Conservation (phyloP, 768 basidiomycete genomes). For the Lyophyllum atratum region DNA sequence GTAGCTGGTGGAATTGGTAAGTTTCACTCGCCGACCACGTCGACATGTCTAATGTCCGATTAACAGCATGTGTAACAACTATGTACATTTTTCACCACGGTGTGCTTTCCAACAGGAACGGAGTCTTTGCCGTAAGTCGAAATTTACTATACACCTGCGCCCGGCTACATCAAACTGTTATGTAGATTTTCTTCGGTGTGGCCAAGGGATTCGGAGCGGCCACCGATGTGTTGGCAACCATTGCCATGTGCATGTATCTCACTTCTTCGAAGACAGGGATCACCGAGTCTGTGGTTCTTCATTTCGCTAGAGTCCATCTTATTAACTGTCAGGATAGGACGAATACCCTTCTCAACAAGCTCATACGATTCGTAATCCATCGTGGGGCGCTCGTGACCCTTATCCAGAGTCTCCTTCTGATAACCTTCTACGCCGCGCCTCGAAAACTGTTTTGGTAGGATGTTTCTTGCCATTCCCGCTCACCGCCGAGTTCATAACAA, state of each 20-base stretch:
- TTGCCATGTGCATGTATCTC: slow-evolving; percentile 44
- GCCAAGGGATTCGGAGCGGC: slow-evolving; percentile 46
- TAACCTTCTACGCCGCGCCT: slow-evolving; percentile 42
- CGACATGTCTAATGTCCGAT: background rate
- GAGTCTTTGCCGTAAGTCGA: slow-evolving; percentile 29
- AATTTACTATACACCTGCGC: background rate
- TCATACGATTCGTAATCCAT: slow-evolving; percentile 42
- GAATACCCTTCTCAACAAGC: slow-evolving; percentile 36
- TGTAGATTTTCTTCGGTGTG: slow-evolving; percentile 43
- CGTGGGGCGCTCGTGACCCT: slow-evolving; percentile 46
- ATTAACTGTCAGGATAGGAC: slow-evolving; percentile 30
- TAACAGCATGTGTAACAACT: slow-evolving; percentile 30
- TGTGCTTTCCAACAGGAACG: slow-evolving; percentile 31
- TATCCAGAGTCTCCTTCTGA: slow-evolving; percentile 40
- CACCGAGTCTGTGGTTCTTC: slow-evolving; percentile 26
- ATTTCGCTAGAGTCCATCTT: background rate
- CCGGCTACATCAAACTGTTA: background rate
- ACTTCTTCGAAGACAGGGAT: slow-evolving; percentile 39
- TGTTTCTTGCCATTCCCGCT: background rate
- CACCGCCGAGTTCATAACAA: background rate
- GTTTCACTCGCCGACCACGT: background rate
- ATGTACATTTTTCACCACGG: slow-evolving; percentile 36
- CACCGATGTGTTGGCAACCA: slow-evolving; percentile 45
- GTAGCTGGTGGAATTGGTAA: slow-evolving; percentile 31
- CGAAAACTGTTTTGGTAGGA: slow-evolving; percentile 39